Evolutionary conservation across 495 filamentous ascomycete species (phyloP), one percentile per base, ranked within the genome.

Genomic region (Amphirosellinia nigrospora): DNA sequence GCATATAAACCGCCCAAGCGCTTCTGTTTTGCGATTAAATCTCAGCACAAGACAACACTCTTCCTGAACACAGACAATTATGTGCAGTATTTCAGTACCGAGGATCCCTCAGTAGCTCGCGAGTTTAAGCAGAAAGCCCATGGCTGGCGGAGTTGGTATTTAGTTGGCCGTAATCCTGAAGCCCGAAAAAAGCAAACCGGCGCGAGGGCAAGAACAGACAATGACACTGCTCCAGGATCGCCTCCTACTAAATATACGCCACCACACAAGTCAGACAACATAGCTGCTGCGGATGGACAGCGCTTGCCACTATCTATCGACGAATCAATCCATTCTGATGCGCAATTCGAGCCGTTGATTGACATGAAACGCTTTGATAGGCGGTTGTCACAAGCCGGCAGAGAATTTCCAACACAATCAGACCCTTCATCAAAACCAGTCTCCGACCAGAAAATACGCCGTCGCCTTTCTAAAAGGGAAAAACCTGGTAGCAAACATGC

Each of bases 71-170:
- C 90, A 0, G 88, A 92, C 30, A 94, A 94, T 67, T 99, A 92
- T 77, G 90, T 96, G 13, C 95, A 98, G 71, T 97, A 94, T 78
- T 97, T 99, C 80, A 88, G 88, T 50, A 94, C 90, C 9, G 92
- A 92, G 21, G 92, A 97, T 71, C 82, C 84, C 16, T 73, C 82
- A 2, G 77, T 91, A 7, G 92, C 91, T 1, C 83, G 86, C 28
- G 80, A 83, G 34, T 97, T 93, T 83, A 90, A 92, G 75, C 80
- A 83, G 38, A 83, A 85, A 5, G 85, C 96, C 3, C 92, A 96
- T 70, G 81, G 82, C 53, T 98, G 93, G 95, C 84, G 96, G 66
- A 94, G 92, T 78, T 93, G 94, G 94, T 96, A 97, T 77, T 75
- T 97, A 26, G 89, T 93, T 36, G 69, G 84, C 89, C 80, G 90